These are phyloP conservation scores for Fusarium multiceps DNA, from an alignment of 2,329 filamentous ascomycete species.

Conservation along the genomic window DNA sequence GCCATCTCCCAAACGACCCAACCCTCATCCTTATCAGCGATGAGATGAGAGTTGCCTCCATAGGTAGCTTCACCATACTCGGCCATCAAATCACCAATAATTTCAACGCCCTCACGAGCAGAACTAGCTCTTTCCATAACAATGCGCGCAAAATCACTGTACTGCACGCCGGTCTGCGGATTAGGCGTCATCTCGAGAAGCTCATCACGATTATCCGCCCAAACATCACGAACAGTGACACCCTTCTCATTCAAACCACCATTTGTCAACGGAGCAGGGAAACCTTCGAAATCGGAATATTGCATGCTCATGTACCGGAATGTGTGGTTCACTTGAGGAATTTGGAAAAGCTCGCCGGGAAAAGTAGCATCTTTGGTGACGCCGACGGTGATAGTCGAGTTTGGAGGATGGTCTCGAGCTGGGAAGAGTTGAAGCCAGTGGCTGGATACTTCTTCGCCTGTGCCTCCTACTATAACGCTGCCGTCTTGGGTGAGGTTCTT, in stretches of 20 bases:
- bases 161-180: conserved; percentile 39
- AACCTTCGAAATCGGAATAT: conserved; percentile 42
- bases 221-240: conserved; percentile 39
- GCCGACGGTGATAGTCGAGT: conserved; percentile 52
- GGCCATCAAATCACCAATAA: conserved; percentile 32
- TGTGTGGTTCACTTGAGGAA: conserved; percentile 40
- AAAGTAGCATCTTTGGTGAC: conserved; percentile 37
- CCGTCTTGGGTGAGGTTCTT: conserved; percentile 57
- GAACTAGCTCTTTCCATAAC: conserved; percentile 39
- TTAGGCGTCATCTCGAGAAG: conserved; percentile 40
- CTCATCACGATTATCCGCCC: conserved; percentile 42
- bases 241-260: conserved; percentile 42
- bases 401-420: conserved; percentile 53
- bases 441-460: conserved; percentile 59
- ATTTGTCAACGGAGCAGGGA: conserved; percentile 39
- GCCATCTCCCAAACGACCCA: conserved; percentile 45
- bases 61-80: conserved; percentile 41
- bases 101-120: conserved; percentile 37
- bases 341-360: conserved; percentile 39
- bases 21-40: conserved; percentile 40
- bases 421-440: conserved; percentile 61
- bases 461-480: conserved; percentile 58
- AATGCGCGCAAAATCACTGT: conserved; percentile 41
- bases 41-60: conserved; percentile 41
- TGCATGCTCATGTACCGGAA: conserved; percentile 43